Percentiles rank a stretch among this genome's conserved stretches.
Evolutionary conservation across 2,329 filamentous ascomycete species (phyloP).

Genomic region (Talaromyces albobiverticillius): DNA sequence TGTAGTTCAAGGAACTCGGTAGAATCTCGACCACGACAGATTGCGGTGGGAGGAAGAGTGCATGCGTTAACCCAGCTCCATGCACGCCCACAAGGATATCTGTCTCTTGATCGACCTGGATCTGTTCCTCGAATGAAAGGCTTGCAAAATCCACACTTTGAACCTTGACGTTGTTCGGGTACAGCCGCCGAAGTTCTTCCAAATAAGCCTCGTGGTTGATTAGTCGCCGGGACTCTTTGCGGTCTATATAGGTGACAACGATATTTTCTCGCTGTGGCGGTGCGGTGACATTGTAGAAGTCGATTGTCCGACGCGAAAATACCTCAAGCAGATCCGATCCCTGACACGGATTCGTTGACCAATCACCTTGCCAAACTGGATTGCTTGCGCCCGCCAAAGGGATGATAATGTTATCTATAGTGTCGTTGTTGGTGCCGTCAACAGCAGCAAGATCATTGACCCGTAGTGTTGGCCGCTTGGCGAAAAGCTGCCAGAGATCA

Average conservation of each 20-base stretch:
- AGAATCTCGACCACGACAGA: conserved; percentile 44
- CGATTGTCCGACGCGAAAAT: conserved; percentile 33
- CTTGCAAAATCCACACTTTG: conserved; percentile 37
- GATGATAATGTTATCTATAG: conserved; percentile 39
- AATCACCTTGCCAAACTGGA: conserved; percentile 45
- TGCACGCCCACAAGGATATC: conserved; percentile 46
- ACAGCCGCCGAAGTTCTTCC: conserved; percentile 20
- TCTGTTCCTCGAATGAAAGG: conserved; percentile 38
- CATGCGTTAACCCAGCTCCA: conserved; percentile 44
- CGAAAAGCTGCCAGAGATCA: conserved; percentile 38
- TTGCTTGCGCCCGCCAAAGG: conserved; percentile 42
- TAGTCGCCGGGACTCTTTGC: conserved; percentile 31
- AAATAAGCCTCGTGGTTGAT: conserved; percentile 27
- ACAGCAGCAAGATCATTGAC: conserved; percentile 22
- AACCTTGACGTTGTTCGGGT: conserved; percentile 29
- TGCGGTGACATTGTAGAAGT: conserved; percentile 26
- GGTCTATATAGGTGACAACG: conserved; percentile 37
- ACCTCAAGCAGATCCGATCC: conserved; percentile 29
- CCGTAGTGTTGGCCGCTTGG: conserved; percentile 28
- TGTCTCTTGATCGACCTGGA: conserved; percentile 33
- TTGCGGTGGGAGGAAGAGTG: conserved; percentile 38
- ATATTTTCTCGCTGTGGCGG: conserved; percentile 6
- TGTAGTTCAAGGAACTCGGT: conserved; percentile 33
- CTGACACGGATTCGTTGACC: conserved; percentile 30
- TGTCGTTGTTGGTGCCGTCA: conserved; percentile 17